Conservation (phyloP, 2,329 filamentous ascomycete species). For the Daldinia sp. region DNA sequence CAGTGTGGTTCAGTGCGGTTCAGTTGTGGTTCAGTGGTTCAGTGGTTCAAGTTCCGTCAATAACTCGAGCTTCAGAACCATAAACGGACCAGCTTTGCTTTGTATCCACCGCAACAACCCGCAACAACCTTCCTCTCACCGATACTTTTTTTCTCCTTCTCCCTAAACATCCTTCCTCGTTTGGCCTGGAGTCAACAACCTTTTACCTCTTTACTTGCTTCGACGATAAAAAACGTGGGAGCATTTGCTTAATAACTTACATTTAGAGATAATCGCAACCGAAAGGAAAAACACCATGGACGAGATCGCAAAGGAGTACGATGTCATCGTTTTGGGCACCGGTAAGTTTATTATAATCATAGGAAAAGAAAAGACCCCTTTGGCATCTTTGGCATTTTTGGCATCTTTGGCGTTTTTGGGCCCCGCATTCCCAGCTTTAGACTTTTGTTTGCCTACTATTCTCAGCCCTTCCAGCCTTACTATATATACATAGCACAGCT, state of each 20-base stretch:
- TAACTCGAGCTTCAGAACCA: slow-evolving; percentile 42
- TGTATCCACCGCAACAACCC: slow-evolving; percentile 41
- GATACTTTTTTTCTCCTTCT: slow-evolving; percentile 41
- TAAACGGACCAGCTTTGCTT: slow-evolving; percentile 35
- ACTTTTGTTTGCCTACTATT: slow-evolving; percentile 10
- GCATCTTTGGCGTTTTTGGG: too few relatives aligned
- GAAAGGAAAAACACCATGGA: slow-evolving; percentile 75
- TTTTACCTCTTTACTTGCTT: slow-evolving; percentile 21
- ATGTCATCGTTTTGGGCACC: slow-evolving; percentile 98
- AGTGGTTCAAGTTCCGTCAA: slow-evolving; percentile 29
- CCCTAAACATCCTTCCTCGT: slow-evolving; percentile 21
- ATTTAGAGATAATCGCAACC: slow-evolving; percentile 37
- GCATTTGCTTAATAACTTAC: slow-evolving; percentile 10
- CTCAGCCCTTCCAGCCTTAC: too few relatives aligned
- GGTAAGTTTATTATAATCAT: too few relatives aligned
- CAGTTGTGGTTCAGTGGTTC: neutral
- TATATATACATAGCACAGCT: too few relatives aligned
- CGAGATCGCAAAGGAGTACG: slow-evolving; percentile 97
- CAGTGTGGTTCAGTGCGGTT: neutral
- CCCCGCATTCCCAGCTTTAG: slow-evolving; percentile 45
- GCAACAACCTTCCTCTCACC: slow-evolving; percentile 45
- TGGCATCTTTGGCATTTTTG: too few relatives aligned
- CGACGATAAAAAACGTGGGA: neutral
- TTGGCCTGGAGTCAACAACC: slow-evolving; percentile 42
- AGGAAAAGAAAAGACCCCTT: too few relatives aligned